Conservation (phyloP, 2,329 filamentous ascomycete genomes). For the Cordyceps pruinosa region DNA sequence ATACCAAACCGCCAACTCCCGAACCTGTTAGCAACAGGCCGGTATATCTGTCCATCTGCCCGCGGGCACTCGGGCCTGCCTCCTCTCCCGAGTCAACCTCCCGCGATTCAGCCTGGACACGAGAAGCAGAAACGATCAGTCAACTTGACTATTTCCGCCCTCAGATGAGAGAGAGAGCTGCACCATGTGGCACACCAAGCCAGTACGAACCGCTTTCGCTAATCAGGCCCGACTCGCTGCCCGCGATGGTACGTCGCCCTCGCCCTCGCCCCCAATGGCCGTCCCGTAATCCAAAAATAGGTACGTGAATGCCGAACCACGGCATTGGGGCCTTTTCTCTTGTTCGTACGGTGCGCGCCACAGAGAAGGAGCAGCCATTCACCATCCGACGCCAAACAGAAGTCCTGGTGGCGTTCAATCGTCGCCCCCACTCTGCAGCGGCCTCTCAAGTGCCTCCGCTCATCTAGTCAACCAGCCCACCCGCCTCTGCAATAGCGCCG, state of each 20-base stretch:
- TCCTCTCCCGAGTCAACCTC: not conserved
- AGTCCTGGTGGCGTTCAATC: constrained; percentile 8
- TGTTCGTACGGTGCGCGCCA: not conserved
- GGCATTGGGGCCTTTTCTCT: constrained; percentile 11
- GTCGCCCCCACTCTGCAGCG: constrained; percentile 1
- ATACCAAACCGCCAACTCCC: no score
- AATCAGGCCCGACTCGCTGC: constrained; percentile 6
- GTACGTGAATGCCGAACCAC: not conserved
- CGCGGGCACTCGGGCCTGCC: not conserved
- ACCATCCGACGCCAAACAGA: not conserved
- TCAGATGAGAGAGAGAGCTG: not conserved
- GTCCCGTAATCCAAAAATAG: constrained; percentile 9
- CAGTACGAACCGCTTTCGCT: constrained; percentile 1
- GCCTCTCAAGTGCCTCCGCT: not conserved
- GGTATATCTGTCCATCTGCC: no score
- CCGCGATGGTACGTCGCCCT: not conserved
- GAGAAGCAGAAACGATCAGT: not conserved
- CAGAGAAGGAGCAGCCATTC: not conserved
- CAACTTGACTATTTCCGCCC: not conserved
- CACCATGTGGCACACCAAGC: constrained; percentile 6
- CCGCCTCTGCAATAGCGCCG: constrained; percentile 4
- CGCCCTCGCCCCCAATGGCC: not conserved
- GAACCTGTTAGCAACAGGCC: no score
- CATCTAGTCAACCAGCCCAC: constrained; percentile 2
- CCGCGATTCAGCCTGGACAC: constrained; percentile 1